These are phyloP conservation scores for Zygnema circumcarinatum DNA, from an alignment of 139 green algal species.

Conservation along the genomic window DNA sequence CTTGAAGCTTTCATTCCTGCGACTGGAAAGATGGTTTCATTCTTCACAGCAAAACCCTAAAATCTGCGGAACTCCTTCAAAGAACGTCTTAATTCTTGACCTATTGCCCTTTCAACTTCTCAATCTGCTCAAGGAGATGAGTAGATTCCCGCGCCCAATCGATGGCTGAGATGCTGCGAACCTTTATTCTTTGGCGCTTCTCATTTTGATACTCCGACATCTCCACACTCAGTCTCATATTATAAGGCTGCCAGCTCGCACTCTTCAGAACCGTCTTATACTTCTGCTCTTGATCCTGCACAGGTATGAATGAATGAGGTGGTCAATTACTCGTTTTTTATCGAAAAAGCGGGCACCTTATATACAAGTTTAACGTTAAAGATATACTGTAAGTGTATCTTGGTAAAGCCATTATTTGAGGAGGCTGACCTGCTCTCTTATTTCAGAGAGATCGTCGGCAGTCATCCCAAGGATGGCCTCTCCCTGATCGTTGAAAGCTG, in stretches of 20 bases:
- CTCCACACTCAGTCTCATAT: conserved; percentile 20
- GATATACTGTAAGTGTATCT: background rate
- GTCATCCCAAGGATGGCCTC: conserved; percentile 43
- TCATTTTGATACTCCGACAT: conserved; percentile 28
- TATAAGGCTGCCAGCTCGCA: background rate
- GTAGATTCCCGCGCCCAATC: conserved; percentile 13
- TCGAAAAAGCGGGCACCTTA: background rate
- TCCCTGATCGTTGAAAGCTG: conserved; percentile 64
- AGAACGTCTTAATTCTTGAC: background rate
- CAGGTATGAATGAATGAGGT: background rate
- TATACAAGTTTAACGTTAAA: background rate
- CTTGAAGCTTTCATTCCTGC: background rate
- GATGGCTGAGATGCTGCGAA: conserved; percentile 16
- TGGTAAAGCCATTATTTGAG: background rate
- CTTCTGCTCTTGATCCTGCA: conserved; percentile 19
- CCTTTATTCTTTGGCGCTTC: conserved; percentile 32
- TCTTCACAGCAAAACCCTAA: background rate
- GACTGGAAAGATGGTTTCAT: background rate
- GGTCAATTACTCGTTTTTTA: background rate
- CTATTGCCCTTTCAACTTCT: background rate
- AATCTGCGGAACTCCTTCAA: background rate
- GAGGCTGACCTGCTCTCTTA: background rate
- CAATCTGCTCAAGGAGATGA: conserved; percentile 27
- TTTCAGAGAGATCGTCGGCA: conserved; percentile 44
- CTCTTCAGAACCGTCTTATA: conserved; percentile 25